Base-by-base conservation (phyloP, 371 early-diverging fungal species). In the Syncephalis plumigaleata region DNA sequence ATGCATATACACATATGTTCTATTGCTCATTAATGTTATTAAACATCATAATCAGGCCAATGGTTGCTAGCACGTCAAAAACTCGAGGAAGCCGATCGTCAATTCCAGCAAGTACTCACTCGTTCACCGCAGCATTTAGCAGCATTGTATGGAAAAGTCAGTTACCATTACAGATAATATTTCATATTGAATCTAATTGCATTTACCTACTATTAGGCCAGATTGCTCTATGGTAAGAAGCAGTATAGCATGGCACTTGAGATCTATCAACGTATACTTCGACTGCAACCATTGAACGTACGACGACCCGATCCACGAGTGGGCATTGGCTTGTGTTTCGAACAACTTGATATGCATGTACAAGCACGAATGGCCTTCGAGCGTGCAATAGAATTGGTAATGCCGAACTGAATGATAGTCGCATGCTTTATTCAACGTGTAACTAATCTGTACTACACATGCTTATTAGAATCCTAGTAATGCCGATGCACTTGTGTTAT, bases 241-340 rank as follows among this genome's bases (percentile, higher is more conserved):
- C 66, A 73, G 46, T 80, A 72, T 57, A 68, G 67, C 39, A 56
- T 60, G 13, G 83, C 89, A 1, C 63, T 90, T 36, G 60, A 56
- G 13, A 55, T 59, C 7, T 94, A 87, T 53, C 91, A 91, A 53
- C 68, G 61, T n/a, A 75, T 84, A 0, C 65, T 89, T 8, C 58
- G 47, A 18, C 49, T 75, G 50, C 27, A 61, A 44, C 74, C 81
- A 17, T 56, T 67, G 42, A 9, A 48, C 48, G 11, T 4, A 7
- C 53, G 70, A 56, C 38, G 63, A 49, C 81, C 82, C 2, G 87
- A 91, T 49, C 75, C 81, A 37, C 77, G 91, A 15, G 55, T 90
- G n/a, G 79, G 86, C 17, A 86, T 94, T 54, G 91, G 87, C 2
- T 64, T 86, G 43, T 91, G 91, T 54, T 87, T 77, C 63, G 68